These are phyloP conservation scores for Penicillium sclerotigenum DNA, from an alignment of 2,329 filamentous ascomycete genomes.

Conservation along the genomic window DNA sequence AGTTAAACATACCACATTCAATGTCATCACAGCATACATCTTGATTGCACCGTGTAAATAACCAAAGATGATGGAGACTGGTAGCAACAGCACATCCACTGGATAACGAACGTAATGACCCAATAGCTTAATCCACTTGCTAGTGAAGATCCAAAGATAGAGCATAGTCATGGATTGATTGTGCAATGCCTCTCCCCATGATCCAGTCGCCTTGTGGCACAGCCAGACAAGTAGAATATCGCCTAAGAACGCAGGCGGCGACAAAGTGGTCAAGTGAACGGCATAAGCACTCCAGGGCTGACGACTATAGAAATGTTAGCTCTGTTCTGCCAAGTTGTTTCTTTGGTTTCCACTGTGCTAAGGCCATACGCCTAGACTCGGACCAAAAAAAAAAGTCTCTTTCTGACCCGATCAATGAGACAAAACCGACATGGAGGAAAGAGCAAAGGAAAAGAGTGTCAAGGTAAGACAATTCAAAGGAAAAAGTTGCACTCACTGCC, in stretches of 20 bases:
- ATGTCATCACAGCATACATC: constrained; percentile 77
- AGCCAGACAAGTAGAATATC: constrained; percentile 71
- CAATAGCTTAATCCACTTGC: constrained; percentile 86
- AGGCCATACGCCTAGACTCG: not conserved
- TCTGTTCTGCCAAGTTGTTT: not conserved
- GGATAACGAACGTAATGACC: constrained; percentile 84
- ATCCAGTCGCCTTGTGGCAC: constrained; percentile 65
- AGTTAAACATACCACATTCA: constrained; percentile 68
- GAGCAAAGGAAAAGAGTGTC: constrained; percentile 2
- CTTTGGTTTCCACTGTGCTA: not conserved
- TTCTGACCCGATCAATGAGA: not conserved
- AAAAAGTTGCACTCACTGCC: constrained; percentile 64
- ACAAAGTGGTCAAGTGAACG: constrained; percentile 87
- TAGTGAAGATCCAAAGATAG: constrained; percentile 75
- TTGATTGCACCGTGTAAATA: constrained; percentile 94
- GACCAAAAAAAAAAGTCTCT: not conserved
- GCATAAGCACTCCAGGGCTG: constrained; percentile 94
- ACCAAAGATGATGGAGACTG: constrained; percentile 83
- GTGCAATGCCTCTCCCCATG: constrained; percentile 56
- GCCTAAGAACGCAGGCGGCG: constrained; percentile 76
- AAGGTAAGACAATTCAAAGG: not conserved
- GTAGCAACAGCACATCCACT: constrained; percentile 72
- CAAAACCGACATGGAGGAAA: not conserved
- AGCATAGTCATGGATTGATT: constrained; percentile 59
- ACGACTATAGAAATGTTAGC: constrained; percentile 56